Base-by-base conservation (phyloP, 2,329 filamentous ascomycete genomes). In the Epichloe brachyelytri region DNA sequence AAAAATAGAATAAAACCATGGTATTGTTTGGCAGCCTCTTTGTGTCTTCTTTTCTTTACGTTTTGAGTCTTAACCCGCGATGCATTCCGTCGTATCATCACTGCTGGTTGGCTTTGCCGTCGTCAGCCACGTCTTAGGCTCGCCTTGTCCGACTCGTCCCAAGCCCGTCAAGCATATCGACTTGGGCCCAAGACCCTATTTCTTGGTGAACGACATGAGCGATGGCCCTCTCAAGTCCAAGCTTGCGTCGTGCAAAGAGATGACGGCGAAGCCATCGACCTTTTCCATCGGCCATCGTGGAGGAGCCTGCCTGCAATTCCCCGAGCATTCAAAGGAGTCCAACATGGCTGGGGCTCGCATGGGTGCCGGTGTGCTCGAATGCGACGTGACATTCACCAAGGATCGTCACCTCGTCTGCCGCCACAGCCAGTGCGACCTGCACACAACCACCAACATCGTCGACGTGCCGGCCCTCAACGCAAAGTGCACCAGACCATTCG, bases 401-500 rank as follows among this genome's bases (percentile, higher is more conserved):
- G 82, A 85, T 63, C 72, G 73, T 33, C 66, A 80, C 60, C 76
- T 85, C n/a, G 81, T 85, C 43, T 85, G 82, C 67, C 76, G 82
- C 46, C 82, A 85, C 66, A 76, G 75, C 45, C 77, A 83, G 57
- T 85, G 82, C 65, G 82, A 85, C 58, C 66, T 85, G 40, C 81
- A 85, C 68, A 81, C 77, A 20, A 85, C 82, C 8, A 85, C 82
- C 61, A 78, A 86, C 67, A 83, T 86, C 60, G 72, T 85, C 55
- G 63, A 71, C 46, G 71, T 75, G 47, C 78, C 82, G 11, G 75
- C 78, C 56, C 76, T 85, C 47, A 79, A 78, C 53, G 73, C 73
- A 50, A 85, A 85, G 66, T 85, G 82, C 67, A 78, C 75, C 3
- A 62, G 65, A 49, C 80, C 79, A 0, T 86, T 86, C 65, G 65